Conservation (phyloP, 1,284 basidiomycete genomes). For the Pascua guehoae region DNA sequence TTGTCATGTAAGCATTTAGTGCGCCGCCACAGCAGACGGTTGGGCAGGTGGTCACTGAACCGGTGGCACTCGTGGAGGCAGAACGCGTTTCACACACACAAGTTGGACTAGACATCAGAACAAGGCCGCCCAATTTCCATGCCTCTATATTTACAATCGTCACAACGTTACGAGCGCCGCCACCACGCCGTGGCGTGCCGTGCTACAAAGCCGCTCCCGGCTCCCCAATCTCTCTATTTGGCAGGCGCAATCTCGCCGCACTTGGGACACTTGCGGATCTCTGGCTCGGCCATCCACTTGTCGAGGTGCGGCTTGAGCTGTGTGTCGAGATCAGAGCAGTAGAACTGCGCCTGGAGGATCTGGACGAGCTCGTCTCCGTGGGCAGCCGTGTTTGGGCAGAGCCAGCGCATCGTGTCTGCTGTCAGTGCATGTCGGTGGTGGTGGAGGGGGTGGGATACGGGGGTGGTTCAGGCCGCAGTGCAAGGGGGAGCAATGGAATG, state of each 20-base stretch:
- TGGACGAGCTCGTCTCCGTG: conserved; percentile 67
- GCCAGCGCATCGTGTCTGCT: conserved; percentile 88
- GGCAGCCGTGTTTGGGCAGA: conserved; percentile 65
- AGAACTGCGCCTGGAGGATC: conserved; percentile 81
- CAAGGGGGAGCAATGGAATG: no score
- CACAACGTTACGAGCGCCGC: no score
- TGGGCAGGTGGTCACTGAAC: no score
- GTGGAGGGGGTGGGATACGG: no score
- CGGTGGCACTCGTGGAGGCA: no score
- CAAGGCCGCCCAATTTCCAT: no score
- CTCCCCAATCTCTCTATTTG: conserved; percentile 16
- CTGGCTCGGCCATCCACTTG: conserved; percentile 63
- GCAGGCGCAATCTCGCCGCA: conserved; percentile 64
- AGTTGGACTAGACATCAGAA: no score
- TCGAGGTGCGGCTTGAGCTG: conserved; percentile 91
- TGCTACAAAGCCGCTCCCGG: not conserved
- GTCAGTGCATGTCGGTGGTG: not conserved
- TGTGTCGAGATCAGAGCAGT: conserved; percentile 85
- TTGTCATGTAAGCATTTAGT: conserved; percentile 22
- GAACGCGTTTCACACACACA: no score
- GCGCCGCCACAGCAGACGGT: not conserved
- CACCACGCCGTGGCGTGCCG: not conserved
- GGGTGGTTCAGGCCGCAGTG: not conserved
- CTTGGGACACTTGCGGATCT: conserved; percentile 62
- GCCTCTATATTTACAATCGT: no score